A percentile compares a stretch with the other conserved stretches of the same genome.
Evolutionary conservation across 1,284 basidiomycete species (phyloP).

Genomic region (Moesziomyces parantarcticus): DNA sequence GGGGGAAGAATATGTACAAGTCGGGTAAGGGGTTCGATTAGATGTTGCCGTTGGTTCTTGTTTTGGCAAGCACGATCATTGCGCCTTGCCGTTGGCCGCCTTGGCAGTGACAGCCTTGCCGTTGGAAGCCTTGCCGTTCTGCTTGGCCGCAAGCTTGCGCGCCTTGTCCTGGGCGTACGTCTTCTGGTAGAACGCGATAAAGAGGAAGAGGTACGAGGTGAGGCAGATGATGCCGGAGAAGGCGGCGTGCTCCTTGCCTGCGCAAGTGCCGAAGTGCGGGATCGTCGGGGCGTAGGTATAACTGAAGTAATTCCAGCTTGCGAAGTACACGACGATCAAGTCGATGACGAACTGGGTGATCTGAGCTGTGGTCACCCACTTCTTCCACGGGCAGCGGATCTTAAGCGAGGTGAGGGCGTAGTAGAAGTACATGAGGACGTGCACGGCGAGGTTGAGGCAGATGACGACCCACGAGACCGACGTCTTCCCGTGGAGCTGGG

Average conservation of each 20-base stretch:
- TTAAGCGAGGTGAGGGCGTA: conserved; percentile 61
- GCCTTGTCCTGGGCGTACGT: conserved; percentile 64
- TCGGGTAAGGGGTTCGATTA: background rate
- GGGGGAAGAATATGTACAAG: too few species aligned
- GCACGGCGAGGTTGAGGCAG: conserved; percentile 88
- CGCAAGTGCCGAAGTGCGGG: conserved; percentile 82
- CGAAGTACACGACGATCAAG: conserved; percentile 49
- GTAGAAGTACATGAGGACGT: conserved; percentile 87
- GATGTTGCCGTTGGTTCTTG: background rate
- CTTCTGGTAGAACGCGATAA: conserved; percentile 67
- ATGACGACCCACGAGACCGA: conserved; percentile 93
- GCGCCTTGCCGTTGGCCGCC: conserved; percentile 21
- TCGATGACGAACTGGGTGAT: conserved; percentile 72
- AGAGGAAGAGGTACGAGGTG: conserved; percentile 76
- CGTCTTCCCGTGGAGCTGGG: conserved; percentile 84
- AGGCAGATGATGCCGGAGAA: conserved; percentile 87
- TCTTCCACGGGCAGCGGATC: conserved; percentile 78
- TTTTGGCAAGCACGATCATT: background rate
- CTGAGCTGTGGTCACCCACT: conserved; percentile 93
- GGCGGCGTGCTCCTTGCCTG: conserved; percentile 88
- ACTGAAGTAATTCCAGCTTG: conserved; percentile 46
- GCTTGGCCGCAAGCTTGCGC: conserved; percentile 22
- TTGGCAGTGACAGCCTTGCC: too few species aligned
- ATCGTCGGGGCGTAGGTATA: conserved; percentile 71
- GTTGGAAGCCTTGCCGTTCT: conserved; percentile 14